Evolutionary conservation across 108 stramenopile genomes (phyloP).

Genomic region (Stephanodiscus minutulus): DNA sequence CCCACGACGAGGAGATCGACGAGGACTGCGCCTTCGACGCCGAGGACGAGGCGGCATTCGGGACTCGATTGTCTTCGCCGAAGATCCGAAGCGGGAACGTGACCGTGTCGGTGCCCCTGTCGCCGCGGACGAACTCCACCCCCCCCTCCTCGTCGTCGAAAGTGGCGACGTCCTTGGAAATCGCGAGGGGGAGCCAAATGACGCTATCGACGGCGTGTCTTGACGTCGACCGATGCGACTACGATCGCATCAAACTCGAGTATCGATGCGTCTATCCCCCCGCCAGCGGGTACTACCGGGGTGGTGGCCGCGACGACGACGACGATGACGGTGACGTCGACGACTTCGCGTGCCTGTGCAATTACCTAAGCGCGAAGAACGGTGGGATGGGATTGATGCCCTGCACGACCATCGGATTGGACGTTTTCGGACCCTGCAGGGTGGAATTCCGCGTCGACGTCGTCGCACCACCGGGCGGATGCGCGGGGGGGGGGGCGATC

Average conservation of each 20-base stretch:
- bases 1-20: constrained; percentile 9
- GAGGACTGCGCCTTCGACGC: constrained; percentile 4
- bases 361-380: constrained; percentile 7
- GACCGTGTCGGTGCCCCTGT: not conserved
- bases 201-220: constrained; percentile 24
- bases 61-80: not conserved
- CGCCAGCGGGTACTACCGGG: no score
- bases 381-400: constrained; percentile 18
- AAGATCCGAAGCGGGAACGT: constrained; percentile 4
- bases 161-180: no score
- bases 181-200: constrained; percentile 23
- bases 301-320: no score
- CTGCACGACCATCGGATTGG: constrained; percentile 20
- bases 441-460: constrained; percentile 25
- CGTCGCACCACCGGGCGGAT: not conserved
- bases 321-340: not conserved
- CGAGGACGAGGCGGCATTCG: constrained; percentile 1
- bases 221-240: constrained; percentile 8
- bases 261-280: constrained; percentile 25
- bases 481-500: not conserved
- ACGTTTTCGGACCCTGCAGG: constrained; percentile 34
- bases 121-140: no score
- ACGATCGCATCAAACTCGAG: constrained; percentile 11
- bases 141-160: no score
- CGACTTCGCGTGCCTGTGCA: constrained; percentile 24